Base-by-base conservation (phyloP, 331 rosid genomes). In the Malus hybrid region DNA sequence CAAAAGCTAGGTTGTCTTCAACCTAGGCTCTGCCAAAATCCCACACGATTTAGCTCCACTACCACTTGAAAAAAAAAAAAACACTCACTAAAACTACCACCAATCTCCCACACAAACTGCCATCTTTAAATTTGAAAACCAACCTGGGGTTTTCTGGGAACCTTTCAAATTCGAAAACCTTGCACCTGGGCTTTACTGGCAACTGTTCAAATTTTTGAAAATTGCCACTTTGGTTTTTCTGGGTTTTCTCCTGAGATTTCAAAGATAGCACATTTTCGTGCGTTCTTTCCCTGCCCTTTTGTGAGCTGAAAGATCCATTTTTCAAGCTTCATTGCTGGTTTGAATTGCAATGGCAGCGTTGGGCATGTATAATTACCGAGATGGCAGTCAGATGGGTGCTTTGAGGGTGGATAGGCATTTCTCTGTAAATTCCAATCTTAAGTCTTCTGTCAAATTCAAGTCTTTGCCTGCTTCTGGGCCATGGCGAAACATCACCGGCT, bases 401-500 rank as follows among this genome's bases (percentile, higher is more conserved):
- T 80, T 77, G 18, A 91, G 85, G 81, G 76, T 77, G 57, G 93
- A 88, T 34, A 88, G 75, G 77, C 84, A 87, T 86, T 64, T 77
- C 74, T 75, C 91, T 61, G 14, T 81, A n/a, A 85, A 88, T 80
- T 80, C 85, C 62, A 86, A 88, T 73, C 77, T 85, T 72, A 88
- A 88, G 81, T 8, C 86, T 52, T 68, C 82, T n/a, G 79, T 80
- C 63, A 95, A 95, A 82, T 84, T 96, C 10, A 95, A 90, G 82
- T 57, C 88, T 74, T 74, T 85, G 70, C 70, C 81, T 20, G 80
- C 90, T 77, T 84, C 89, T 50, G 71, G 82, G 70, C 89, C 86
- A 61, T 96, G 97, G 75, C 97, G 99, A 29, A 95, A 75, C 70
- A 85, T 88, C 85, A 83, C 96, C 42, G 90, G 88, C 70, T 77